Percentiles rank a stretch among this genome's conserved stretches.
Evolutionary conservation across 352 stramenopile genomes (phyloP).

Genomic region (Phytopythium sindhum): DNA sequence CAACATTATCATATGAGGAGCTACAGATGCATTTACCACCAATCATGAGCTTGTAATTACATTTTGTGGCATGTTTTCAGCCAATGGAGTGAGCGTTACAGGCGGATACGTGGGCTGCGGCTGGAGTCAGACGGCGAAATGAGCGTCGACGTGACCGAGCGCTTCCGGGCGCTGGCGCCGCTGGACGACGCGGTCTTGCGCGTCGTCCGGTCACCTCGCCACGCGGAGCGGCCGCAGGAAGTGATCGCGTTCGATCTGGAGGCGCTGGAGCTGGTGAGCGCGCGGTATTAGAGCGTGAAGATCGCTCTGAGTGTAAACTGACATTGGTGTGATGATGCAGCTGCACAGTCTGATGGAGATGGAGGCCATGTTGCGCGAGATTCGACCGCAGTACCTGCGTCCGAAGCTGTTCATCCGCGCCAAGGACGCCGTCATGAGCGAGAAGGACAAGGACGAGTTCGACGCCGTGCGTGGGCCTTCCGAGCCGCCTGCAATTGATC

Average conservation of each 20-base stretch:
- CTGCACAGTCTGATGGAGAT: constrained; percentile 43
- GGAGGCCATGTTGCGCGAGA: constrained; percentile 45
- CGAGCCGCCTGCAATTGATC: no score
- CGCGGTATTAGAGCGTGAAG: background rate
- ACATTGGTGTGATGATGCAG: constrained; percentile 14
- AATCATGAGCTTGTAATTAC: background rate
- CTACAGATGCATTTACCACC: background rate
- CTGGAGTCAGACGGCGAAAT: background rate
- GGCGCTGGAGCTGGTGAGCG: constrained; percentile 25
- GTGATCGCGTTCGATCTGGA: constrained; percentile 18
- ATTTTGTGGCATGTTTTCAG: background rate
- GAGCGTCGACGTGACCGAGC: constrained; percentile 27
- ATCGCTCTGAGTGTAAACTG: no score
- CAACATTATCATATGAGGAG: background rate
- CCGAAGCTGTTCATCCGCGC: constrained; percentile 58
- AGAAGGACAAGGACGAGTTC: constrained; percentile 75
- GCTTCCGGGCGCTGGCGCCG: constrained; percentile 35
- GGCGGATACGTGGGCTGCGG: background rate
- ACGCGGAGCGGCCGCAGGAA: background rate
- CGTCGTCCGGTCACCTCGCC: no score
- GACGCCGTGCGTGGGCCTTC: constrained; percentile 38
- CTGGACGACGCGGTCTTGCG: background rate
- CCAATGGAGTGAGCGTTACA: background rate
- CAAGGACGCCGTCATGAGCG: constrained; percentile 59
- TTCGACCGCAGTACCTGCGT: constrained; percentile 53